Percentiles rank a stretch among this genome's conserved stretches.
phyloP scores from a whole-genome alignment of 2,329 filamentous ascomycete species.

The Penicillium sp. region DNA sequence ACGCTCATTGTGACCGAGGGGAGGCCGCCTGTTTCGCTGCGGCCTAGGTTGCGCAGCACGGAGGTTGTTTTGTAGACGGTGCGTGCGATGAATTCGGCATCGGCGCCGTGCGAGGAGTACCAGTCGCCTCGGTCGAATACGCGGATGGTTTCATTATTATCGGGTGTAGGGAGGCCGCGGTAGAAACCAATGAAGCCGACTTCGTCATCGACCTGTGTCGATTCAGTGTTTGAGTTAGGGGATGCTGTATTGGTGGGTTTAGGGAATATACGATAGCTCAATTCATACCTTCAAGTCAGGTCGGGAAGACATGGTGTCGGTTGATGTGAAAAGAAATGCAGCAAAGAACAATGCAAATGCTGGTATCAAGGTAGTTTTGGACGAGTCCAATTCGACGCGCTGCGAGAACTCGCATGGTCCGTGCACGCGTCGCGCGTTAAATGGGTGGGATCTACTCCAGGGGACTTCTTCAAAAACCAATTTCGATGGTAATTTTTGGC shows the following conservation, averaged over 20 bases:
- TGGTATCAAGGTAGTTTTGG: slow-evolving; percentile 10
- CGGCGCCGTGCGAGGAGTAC: slow-evolving; percentile 66
- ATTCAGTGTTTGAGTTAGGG: slow-evolving; percentile 7
- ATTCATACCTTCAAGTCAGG: slow-evolving; percentile 65
- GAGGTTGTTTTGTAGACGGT: slow-evolving; percentile 98
- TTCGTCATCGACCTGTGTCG: slow-evolving; percentile 81
- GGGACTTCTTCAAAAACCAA: neutral
- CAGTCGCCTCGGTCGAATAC: slow-evolving; percentile 94
- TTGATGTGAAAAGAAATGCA: slow-evolving; percentile 12
- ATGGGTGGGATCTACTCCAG: slow-evolving; percentile 1
- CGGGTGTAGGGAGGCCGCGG: slow-evolving; percentile 72
- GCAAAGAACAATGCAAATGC: slow-evolving; percentile 7
- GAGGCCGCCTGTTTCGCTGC: slow-evolving; percentile 77
- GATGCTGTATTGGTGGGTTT: neutral
- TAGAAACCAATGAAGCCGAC: slow-evolving; percentile 96
- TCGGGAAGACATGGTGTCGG: slow-evolving; percentile 63
- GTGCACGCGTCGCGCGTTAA: slow-evolving; percentile 38
- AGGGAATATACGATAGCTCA: neutral
- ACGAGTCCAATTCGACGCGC: slow-evolving; percentile 25
- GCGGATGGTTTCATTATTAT: slow-evolving; percentile 66
- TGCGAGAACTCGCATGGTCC: slow-evolving; percentile 26
- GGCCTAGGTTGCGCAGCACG: slow-evolving; percentile 84
- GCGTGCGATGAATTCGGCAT: slow-evolving; percentile 49
- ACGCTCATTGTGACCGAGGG: slow-evolving; percentile 93
- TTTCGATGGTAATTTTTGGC: neutral